phyloP scores from a whole-genome alignment of 768 basidiomycete species.

The Boletus pseudo-olivaceus region DNA sequence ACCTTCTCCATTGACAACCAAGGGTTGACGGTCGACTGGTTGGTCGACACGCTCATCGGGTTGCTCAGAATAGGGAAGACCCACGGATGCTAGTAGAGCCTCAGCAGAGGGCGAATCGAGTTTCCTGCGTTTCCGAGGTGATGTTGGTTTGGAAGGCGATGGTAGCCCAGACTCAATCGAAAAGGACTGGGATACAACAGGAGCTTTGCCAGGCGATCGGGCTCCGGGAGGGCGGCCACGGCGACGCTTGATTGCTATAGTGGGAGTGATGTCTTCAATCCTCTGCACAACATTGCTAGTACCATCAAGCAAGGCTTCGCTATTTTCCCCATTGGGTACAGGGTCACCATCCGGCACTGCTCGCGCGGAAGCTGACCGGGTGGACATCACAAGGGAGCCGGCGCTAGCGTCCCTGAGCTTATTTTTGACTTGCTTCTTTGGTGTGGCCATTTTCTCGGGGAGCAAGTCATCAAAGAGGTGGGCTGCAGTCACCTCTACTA shows the following conservation, averaged over 20 bases:
- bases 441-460: slow-evolving; percentile 10
- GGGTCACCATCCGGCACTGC: slow-evolving; percentile 12
- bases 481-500: slow-evolving; percentile 22
- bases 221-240: slow-evolving; percentile 32
- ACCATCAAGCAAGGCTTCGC: slow-evolving; percentile 7
- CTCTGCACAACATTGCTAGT: neutral
- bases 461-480: slow-evolving; percentile 33
- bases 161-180: slow-evolving; percentile 6
- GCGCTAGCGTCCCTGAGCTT: slow-evolving; percentile 12
- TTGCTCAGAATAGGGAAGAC: neutral
- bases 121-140: slow-evolving; percentile 45
- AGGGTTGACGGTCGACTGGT: neutral
- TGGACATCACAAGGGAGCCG: slow-evolving; percentile 17
- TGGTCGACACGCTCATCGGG: slow-evolving; percentile 8
- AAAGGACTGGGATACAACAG: neutral
- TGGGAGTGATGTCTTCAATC: slow-evolving; percentile 3
- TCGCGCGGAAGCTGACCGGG: slow-evolving; percentile 19
- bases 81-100: slow-evolving; percentile 19
- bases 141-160: slow-evolving; percentile 16
- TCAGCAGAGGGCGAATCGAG: slow-evolving; percentile 34
- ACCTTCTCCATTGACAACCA: slow-evolving; percentile 14
- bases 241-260: slow-evolving; percentile 29
- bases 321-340: slow-evolving; percentile 4
- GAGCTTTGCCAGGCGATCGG: slow-evolving; percentile 11
- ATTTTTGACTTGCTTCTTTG: slow-evolving; percentile 19